Conservation (phyloP, 106 monocot species). For the Dendrobium nobile region DNA sequence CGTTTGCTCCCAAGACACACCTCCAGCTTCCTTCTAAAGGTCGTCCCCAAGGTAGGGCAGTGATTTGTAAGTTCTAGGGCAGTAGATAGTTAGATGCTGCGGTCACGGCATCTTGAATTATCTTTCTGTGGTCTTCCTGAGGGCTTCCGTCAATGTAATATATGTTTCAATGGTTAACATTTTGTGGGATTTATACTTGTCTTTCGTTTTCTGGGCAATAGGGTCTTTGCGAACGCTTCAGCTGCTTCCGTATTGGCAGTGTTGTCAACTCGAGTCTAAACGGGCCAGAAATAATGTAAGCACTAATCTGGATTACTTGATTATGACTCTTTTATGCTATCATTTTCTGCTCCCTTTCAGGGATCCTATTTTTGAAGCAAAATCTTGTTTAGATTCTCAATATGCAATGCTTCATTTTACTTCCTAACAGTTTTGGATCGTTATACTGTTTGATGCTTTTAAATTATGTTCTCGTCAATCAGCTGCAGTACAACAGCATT, state of each 20-base stretch:
- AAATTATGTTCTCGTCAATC: neutral
- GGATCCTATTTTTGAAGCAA: neutral
- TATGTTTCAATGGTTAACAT: too few relatives aligned
- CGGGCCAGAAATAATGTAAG: conserved; percentile 61
- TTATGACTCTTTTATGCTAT: neutral
- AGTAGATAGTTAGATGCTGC: neutral
- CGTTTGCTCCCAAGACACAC: conserved; percentile 58
- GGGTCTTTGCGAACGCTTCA: conserved; percentile 48
- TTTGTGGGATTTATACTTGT: neutral
- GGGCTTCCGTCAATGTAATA: neutral
- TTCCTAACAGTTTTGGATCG: neutral
- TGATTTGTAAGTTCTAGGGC: neutral
- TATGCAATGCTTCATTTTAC: neutral
- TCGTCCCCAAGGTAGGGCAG: conserved; percentile 42
- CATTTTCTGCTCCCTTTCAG: neutral
- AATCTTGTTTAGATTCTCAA: neutral
- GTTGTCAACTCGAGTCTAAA: conserved; percentile 19
- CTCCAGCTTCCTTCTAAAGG: conserved; percentile 63
- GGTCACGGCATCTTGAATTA: neutral
- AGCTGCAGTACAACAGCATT: neutral
- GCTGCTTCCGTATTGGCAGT: conserved; percentile 69
- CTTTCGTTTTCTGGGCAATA: conserved; percentile 19
- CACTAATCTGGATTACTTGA: neutral
- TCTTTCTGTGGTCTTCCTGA: neutral
- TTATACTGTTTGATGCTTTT: neutral